Base-by-base conservation (phyloP, 208 protist genomes). In the Naegleria gruberi region DNA sequence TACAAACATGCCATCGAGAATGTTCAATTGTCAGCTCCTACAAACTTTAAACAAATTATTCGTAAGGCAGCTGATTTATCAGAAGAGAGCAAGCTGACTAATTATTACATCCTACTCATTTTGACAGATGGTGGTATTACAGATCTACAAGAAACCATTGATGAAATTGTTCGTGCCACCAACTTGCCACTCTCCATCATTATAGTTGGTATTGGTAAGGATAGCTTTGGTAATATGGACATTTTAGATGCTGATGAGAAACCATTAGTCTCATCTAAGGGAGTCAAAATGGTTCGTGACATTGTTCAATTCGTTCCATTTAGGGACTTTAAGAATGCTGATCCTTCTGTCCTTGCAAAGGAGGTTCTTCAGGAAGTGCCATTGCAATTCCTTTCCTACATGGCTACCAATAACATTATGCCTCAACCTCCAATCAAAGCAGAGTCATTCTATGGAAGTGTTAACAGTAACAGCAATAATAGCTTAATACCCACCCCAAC, bases 141-240 rank as follows among this genome's bases (percentile, higher is more conserved):
- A 7, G 94, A 96, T 77, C 92, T 96, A 81, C 47, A 93, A 7
- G 45, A 44, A 8, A 95, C 93, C 6, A 93, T 95, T 15, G 89
- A 95, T 17, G 91, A 91, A 5, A 92, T 96, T 82, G 90, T 96
- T 26, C 57, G 57, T 37, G 92, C 94, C n/a, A 90, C 90, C 17
- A 34, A 34, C 6, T 73, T 94, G 7, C 95, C 95, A 44, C 41
- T 97, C 5, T 93, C 91, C 12, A 96, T 97, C 82, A 91, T 97
- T 55, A 97, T 97, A 89, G 93, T 97, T 26, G 96, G 96, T 41
- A 94, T 97, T 74, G 96, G 96, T 37, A 92, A 65, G 81, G 95
- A 93, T 8, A 57, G 96, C 73, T 97, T 97, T 93, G 19, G 0
- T 6, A 93, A 94, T 26, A 97, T 97, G 95, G 89, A 95, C 4